Evolutionary conservation across 1,284 basidiomycete genomes (phyloP).

Genomic region (Boletus coffeatus): DNA sequence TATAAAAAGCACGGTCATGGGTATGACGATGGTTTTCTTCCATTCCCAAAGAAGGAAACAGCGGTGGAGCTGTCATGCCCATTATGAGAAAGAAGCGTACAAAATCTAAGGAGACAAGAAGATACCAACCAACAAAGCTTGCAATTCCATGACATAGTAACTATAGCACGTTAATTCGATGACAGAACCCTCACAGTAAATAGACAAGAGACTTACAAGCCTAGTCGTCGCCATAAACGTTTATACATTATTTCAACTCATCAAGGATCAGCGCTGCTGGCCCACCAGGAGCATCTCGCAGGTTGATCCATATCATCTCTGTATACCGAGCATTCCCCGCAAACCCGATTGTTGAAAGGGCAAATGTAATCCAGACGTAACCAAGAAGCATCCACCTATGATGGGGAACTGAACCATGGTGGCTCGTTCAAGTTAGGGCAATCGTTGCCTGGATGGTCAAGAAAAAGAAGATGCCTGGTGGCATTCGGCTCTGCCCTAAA

Average conservation of each 20-base stretch:
- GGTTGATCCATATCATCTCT: conserved; percentile 32
- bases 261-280: conserved; percentile 12
- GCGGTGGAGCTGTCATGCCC: conserved; percentile 21
- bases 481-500: not conserved
- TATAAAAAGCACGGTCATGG: conserved; percentile 22
- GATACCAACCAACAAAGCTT: conserved; percentile 17
- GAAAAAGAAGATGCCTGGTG: conserved; percentile 14
- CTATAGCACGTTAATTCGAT: conserved; percentile 2
- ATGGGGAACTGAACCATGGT: not conserved
- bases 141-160: conserved; percentile 24
- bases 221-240: conserved; percentile 22
- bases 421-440: not conserved
- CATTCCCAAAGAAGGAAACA: conserved; percentile 27
- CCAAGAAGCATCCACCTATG: conserved; percentile 9
- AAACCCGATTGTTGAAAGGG: conserved; percentile 29
- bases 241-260: conserved; percentile 24
- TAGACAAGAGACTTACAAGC: conserved; percentile 15
- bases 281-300: conserved; percentile 21
- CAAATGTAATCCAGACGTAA: conserved; percentile 27
- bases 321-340: conserved; percentile 29
- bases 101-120: not conserved
- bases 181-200: not conserved
- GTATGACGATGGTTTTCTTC: conserved; percentile 13
- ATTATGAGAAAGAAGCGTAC: conserved; percentile 3
- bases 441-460: not conserved